Base-by-base conservation (phyloP, 129 eudicot genomes). In the Heracleum sosnowskyi region DNA sequence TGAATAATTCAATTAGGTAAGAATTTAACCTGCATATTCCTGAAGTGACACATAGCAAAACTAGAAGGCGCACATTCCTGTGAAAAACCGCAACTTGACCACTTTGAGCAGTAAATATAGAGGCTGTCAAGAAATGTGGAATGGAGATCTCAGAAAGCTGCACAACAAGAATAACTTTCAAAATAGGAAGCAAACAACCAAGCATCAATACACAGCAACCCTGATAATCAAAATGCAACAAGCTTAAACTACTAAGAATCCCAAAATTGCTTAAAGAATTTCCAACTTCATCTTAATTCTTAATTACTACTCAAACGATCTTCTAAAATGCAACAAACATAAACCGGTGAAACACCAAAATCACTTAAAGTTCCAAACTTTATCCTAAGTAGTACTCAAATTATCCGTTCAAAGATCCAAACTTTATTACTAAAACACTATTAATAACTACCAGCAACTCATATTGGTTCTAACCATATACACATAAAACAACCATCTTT, bases 111-210 rank as follows among this genome's bases (percentile, higher is more conserved):
- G 98, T 87, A 84, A 95, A 95, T 79, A 95, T 91, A 10, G 98
- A 95, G 70, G 98, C 98, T 49, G 98, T 95, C 87, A 95, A 80
- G 91, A 85, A 95, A 89, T 95, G 97, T 66, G 98, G 98, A 71
- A 95, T 95, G 40, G 94, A 88, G 78, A 95, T 91, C 90, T 91
- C 93, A 44, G 98, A 84, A 80, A 95, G 86, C 98, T 95, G 96
- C 82, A 80, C 34, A 81, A 85, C 16, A 83, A 79, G 71, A 81
- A 78, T 29, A 35, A 69, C 79, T 75, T 49, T 77, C 53, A 83
- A 40, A 74, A 80, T 53, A 86, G 18, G 74, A 66, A 28, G 39
- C 72, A 66, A 66, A 29, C 24, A 26, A 60, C 68, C 68, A 60
- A n/a, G 68, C 12, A 60, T 60, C 68, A 15, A n/a, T 60, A n/a